Percentiles rank a stretch among this genome's conserved stretches.
phyloP scores from a whole-genome alignment of 2,329 filamentous ascomycete genomes.

The Clonostachys byssicola region DNA sequence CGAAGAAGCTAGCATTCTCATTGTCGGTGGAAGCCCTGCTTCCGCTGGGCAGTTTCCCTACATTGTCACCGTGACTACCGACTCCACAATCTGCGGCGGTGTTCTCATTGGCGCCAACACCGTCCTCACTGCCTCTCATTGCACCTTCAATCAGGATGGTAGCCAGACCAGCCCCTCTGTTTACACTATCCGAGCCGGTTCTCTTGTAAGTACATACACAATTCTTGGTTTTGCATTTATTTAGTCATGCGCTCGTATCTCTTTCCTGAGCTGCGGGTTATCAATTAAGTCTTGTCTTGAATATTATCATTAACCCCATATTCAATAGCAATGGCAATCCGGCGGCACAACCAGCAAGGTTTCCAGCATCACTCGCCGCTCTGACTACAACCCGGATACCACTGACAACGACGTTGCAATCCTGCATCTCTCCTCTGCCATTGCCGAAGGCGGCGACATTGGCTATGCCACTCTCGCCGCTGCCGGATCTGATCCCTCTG shows the following conservation, averaged over 20 bases:
- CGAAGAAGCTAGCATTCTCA: constrained; percentile 3
- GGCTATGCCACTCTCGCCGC: constrained; percentile 1
- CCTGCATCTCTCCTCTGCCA: too few relatives aligned
- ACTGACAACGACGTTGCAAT: too few relatives aligned
- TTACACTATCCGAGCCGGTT: constrained; percentile 16
- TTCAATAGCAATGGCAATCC: too few relatives aligned
- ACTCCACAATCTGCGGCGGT: constrained; percentile 18
- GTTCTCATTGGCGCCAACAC: constrained; percentile 19
- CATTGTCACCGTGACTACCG: constrained; percentile 16
- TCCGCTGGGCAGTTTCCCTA: constrained; percentile 20
- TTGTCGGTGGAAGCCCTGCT: constrained; percentile 16
- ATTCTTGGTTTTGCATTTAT: too few relatives aligned
- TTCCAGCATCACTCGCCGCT: too few relatives aligned
- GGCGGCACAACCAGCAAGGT: too few relatives aligned
- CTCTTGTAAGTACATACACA: constrained; percentile 5
- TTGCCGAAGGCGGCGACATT: constrained; percentile 1
- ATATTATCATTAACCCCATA: too few relatives aligned
- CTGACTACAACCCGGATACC: too few relatives aligned
- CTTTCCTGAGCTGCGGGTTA: too few relatives aligned
- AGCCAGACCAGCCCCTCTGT: constrained; percentile 3
- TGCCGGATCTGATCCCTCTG: constrained; percentile 1
- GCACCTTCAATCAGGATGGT: constrained; percentile 9
- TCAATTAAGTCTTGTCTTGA: too few relatives aligned
- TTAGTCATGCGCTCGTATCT: too few relatives aligned
- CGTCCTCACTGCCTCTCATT: constrained; percentile 23